These are phyloP conservation scores for Alternaria postmessia DNA, from an alignment of 2,329 filamentous ascomycete species.

Conservation along the genomic window DNA sequence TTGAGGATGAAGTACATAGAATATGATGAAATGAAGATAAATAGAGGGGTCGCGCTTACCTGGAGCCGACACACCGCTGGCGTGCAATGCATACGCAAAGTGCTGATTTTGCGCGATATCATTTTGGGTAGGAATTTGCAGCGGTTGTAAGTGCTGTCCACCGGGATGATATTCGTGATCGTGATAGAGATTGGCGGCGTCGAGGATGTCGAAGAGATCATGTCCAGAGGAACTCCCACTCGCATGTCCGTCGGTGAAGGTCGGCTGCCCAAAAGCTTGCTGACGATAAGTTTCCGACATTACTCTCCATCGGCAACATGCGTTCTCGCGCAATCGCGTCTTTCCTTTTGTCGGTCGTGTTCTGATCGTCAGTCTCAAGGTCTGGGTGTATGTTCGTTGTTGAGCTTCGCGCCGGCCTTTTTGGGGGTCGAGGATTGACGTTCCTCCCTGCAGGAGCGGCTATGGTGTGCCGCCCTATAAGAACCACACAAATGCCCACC, in stretches of 20 bases:
- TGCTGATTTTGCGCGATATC: slow-evolving; percentile 26
- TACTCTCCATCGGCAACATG: slow-evolving; percentile 48
- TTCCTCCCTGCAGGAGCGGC: slow-evolving; percentile 33
- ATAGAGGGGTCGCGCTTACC: slow-evolving; percentile 29
- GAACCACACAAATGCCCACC: slow-evolving; percentile 28
- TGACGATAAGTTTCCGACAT: slow-evolving; percentile 45
- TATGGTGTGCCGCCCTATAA: slow-evolving; percentile 42
- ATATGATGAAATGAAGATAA: slow-evolving; percentile 2
- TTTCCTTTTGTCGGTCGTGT: slow-evolving; percentile 12
- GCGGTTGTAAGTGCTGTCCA: slow-evolving; percentile 22
- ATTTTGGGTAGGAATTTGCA: slow-evolving; percentile 26
- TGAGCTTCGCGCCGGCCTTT: slow-evolving; percentile 22
- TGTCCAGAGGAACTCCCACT: slow-evolving; percentile 52
- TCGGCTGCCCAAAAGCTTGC: slow-evolving; percentile 48
- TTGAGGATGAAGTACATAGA: slow-evolving; percentile 10
- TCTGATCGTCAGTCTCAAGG: slow-evolving; percentile 1
- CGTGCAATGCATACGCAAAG: slow-evolving; percentile 33
- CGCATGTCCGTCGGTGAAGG: slow-evolving; percentile 47
- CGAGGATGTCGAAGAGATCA: slow-evolving; percentile 44
- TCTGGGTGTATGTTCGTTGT: slow-evolving; percentile 25
- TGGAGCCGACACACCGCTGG: slow-evolving; percentile 29
- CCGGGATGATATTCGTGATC: slow-evolving; percentile 33
- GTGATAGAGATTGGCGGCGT: slow-evolving; percentile 38
- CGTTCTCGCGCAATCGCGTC: slow-evolving; percentile 18
- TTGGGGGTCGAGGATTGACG: slow-evolving; percentile 29